Conservation (phyloP, 176 grass and related monocot species). For the Tuctoria greenei region DNA sequence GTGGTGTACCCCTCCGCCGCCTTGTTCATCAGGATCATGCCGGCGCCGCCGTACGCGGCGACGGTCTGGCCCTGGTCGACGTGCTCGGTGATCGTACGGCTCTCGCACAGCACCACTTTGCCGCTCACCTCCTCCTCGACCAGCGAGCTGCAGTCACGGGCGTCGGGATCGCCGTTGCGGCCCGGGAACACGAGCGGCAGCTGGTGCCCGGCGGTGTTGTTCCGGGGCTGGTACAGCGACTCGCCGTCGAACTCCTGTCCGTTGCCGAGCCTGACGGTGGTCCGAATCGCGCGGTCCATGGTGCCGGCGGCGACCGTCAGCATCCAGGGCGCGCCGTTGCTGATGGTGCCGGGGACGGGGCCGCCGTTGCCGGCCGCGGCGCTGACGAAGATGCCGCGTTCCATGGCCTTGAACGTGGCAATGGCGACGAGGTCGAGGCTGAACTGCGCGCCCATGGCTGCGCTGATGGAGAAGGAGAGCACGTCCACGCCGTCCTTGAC, state of each 20-base stretch:
- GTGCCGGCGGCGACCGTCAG: slow-evolving; percentile 64
- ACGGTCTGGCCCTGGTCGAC: slow-evolving; percentile 51
- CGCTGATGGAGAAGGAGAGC: slow-evolving; percentile 59
- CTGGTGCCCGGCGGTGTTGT: slow-evolving; percentile 30
- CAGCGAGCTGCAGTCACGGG: slow-evolving; percentile 43
- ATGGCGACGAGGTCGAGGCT: slow-evolving; percentile 57
- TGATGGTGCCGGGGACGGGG: slow-evolving; percentile 7
- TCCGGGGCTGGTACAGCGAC: slow-evolving; percentile 56
- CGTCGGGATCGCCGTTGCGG: slow-evolving; percentile 27
- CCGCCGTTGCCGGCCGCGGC: slow-evolving; percentile 57
- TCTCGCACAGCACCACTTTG: slow-evolving; percentile 70
- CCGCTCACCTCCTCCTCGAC: slow-evolving; percentile 44
- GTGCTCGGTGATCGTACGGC: slow-evolving; percentile 25
- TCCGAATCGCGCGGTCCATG: slow-evolving; percentile 54
- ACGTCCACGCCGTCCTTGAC: slow-evolving; percentile 64
- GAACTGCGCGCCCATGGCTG: slow-evolving; percentile 29
- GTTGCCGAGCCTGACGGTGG: slow-evolving; percentile 54
- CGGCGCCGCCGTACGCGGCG: slow-evolving; percentile 43
- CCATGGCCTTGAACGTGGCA: slow-evolving; percentile 60
- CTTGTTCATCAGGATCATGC: slow-evolving; percentile 68
- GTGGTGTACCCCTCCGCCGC: slow-evolving; percentile 55
- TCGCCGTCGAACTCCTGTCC: slow-evolving; percentile 59
- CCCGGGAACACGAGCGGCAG: slow-evolving; percentile 56
- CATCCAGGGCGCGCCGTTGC: slow-evolving; percentile 68
- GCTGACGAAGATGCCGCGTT: slow-evolving; percentile 65